These are phyloP conservation scores for Xylaria longipes DNA, from an alignment of 495 filamentous ascomycete genomes.

Conservation along the genomic window DNA sequence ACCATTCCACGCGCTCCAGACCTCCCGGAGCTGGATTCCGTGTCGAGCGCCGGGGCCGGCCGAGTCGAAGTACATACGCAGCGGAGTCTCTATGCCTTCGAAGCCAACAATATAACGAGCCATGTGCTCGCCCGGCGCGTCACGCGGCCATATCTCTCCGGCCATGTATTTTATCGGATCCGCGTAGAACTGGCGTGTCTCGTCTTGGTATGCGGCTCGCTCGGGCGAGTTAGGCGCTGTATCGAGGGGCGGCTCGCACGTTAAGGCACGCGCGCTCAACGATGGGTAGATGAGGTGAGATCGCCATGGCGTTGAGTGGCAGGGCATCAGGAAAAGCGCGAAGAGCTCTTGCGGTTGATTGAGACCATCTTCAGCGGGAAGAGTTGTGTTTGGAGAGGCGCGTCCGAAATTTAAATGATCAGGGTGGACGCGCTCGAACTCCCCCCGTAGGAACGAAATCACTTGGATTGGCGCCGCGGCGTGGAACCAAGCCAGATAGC, in stretches of 20 bases:
- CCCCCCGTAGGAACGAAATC: conserved; percentile 72
- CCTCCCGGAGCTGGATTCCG: conserved; percentile 56
- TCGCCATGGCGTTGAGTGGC: conserved; percentile 97
- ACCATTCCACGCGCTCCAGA: conserved; percentile 80
- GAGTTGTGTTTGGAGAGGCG: conserved; percentile 24
- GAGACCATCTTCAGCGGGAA: conserved; percentile 1
- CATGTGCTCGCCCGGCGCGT: conserved; percentile 49
- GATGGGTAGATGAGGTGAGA: conserved; percentile 77
- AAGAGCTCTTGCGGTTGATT: conserved; percentile 56
- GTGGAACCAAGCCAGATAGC: conserved; percentile 77
- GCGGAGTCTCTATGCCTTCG: conserved; percentile 53
- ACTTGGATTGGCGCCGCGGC: conserved; percentile 78
- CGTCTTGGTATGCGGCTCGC: conserved; percentile 74
- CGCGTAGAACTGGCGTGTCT: conserved; percentile 89
- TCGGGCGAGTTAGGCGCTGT: conserved; percentile 56
- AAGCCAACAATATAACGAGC: conserved; percentile 65
- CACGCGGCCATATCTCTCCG: conserved; percentile 47
- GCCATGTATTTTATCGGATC: conserved; percentile 66
- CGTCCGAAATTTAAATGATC: conserved; percentile 40
- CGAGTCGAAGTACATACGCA: conserved; percentile 53
- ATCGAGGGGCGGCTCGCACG: conserved; percentile 86
- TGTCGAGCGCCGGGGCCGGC: conserved; percentile 54
- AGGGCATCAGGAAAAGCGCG: conserved; percentile 93
- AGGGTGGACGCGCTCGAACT: conserved; percentile 64
- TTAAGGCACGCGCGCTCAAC: conserved; percentile 83